Percentiles rank a stretch among this genome's conserved stretches.
phyloP scores from a whole-genome alignment of 2,329 filamentous ascomycete genomes.

The Pestalotiopsis sp. region DNA sequence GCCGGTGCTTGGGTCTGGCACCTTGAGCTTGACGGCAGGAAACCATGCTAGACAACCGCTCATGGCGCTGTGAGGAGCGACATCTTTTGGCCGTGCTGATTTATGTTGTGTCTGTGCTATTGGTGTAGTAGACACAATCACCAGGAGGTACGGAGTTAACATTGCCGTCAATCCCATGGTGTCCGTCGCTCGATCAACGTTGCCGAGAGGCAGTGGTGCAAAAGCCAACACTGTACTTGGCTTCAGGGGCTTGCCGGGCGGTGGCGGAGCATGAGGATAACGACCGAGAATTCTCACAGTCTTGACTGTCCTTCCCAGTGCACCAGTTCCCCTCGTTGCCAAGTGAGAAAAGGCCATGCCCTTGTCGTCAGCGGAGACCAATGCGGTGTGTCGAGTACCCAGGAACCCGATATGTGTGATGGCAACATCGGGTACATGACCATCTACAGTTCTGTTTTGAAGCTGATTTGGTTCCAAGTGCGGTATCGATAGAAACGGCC shows the following conservation, averaged over 20 bases:
- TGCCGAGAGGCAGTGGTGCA: conserved; percentile 87
- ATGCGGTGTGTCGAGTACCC: conserved; percentile 87
- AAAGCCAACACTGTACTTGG: conserved; percentile 95
- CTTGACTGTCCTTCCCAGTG: conserved; percentile 83
- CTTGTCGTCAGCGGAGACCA: conserved; percentile 91
- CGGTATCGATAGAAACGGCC: conserved; percentile 86
- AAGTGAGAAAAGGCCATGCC: conserved; percentile 99
- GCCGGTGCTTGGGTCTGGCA: conserved; percentile 66
- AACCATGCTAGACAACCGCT: conserved; percentile 97
- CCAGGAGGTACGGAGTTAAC: conserved; percentile 91
- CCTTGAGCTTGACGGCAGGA: conserved; percentile 89
- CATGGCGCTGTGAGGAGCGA: conserved; percentile 86
- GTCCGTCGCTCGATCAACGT: conserved; percentile 87
- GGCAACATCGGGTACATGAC: conserved; percentile 76
- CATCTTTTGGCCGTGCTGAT: conserved; percentile 85
- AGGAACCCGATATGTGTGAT: conserved; percentile 94
- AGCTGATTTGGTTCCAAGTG: conserved; percentile 70
- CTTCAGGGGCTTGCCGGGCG: conserved; percentile 71
- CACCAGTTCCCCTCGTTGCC: conserved; percentile 86
- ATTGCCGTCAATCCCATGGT: conserved; percentile 89
- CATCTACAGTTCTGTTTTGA: conserved; percentile 72
- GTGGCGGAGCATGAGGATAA: conserved; percentile 75
- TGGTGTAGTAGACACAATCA: conserved; percentile 96
- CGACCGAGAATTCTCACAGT: conserved; percentile 88
- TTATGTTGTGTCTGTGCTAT: conserved; percentile 97